Evolutionary conservation across 148 eudicot species (phyloP).

Genomic region (Arbutus unedo): DNA sequence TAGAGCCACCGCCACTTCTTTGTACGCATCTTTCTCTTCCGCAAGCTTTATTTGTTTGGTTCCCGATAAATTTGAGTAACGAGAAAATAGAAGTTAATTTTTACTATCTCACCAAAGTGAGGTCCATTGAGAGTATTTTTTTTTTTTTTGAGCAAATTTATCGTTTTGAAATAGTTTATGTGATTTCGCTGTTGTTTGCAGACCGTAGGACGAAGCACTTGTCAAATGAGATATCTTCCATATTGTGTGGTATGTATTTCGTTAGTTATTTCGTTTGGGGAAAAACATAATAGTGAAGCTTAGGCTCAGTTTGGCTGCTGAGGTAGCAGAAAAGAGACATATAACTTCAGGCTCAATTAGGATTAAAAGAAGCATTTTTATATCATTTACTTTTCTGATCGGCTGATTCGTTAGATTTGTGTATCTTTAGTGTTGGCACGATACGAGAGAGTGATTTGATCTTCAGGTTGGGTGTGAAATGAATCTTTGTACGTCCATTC

Average conservation of each 20-base stretch:
- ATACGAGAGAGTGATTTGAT: not conserved
- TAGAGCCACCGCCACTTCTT: not conserved
- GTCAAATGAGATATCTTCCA: slow-evolving; percentile 32
- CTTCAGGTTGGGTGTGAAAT: not conserved
- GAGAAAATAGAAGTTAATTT: not conserved
- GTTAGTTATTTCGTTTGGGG: too few species aligned
- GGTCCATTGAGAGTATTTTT: not conserved
- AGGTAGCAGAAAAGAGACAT: not conserved
- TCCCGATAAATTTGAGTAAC: slow-evolving; percentile 2
- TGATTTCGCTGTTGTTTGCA: slow-evolving; percentile 23
- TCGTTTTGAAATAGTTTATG: not conserved
- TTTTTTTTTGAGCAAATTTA: not conserved
- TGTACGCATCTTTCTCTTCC: not conserved
- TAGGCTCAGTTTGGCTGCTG: slow-evolving; percentile 4
- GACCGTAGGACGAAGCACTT: slow-evolving; percentile 29
- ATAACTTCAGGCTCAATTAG: not conserved
- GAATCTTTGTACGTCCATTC: not conserved
- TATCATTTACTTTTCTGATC: not conserved
- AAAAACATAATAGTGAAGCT: too few species aligned
- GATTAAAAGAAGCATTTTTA: not conserved
- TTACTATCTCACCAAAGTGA: not conserved
- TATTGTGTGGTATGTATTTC: slow-evolving; percentile 45
- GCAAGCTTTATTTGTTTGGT: not conserved
- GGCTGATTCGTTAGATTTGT: not conserved
- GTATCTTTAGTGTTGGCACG: not conserved